Base-by-base conservation (phyloP, 441 rosid genomes). In the Euphorbia schlechtendalii region DNA sequence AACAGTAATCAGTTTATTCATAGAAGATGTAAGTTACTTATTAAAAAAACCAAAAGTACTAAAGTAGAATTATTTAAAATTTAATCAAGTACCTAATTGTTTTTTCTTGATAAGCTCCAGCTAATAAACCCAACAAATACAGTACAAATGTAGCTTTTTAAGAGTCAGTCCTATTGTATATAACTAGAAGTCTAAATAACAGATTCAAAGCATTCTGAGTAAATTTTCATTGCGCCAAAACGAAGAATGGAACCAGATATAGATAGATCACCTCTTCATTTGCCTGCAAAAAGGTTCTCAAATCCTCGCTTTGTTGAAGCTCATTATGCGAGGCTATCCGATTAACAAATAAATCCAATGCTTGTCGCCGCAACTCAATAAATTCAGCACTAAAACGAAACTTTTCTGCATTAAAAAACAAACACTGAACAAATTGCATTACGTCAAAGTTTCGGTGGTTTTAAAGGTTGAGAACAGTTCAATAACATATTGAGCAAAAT, bases 341-440 rank as follows among this genome's bases (percentile, higher is more conserved):
- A 75, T 91, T 95, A 59, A 91, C 87, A 82, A 95, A 95, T 65
- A 82, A 52, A 76, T 95, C 94, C 80, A 95, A 69, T 11, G 86
- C 98, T 71, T 83, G 97, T 68, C 96, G 90, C 81, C 98, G 89
- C 91, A 92, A 83, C 76, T 95, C 99, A 68, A 95, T 95, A 75
- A 95, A 95, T 63, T 95, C 99, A 67, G 97, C 95, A 82, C 97
- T 92, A 72, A 92, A 95, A 20, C 98, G 94, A 61, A 95, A 92
- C 67, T 95, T 95, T 73, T 95, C 99, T 95, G 96, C 81, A 81
- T 69, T 49, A n/a, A 68, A 27, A 56, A 22, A 66, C 45, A 56
- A 49, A 30, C 6, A 43, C 8, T n/a, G 4, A 49, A 18, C 49
- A 38, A 36, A 59, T 32, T 30, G 25, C 17, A 12, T 45, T 22